These are phyloP conservation scores for Pseudoturritis turrita DNA, from an alignment of 345 rosid species.

Conservation along the genomic window DNA sequence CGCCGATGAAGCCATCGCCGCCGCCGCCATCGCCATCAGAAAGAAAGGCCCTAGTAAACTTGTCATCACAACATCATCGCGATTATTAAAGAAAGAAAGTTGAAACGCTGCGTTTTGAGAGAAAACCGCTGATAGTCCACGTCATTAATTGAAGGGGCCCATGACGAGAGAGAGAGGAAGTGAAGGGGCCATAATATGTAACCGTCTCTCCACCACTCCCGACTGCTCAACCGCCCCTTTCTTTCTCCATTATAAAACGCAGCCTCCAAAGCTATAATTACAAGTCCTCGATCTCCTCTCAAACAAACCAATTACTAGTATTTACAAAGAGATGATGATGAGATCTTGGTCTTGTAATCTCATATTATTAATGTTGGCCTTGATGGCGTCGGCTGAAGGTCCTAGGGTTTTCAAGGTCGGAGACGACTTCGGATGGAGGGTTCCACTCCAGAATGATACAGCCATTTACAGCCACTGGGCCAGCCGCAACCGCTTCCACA, in stretches of 20 bases:
- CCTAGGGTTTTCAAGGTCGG: conserved; percentile 56
- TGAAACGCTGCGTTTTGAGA: conserved; percentile 7
- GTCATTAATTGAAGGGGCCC: conserved; percentile 12
- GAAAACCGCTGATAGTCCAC: conserved; percentile 11
- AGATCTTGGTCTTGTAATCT: background rate
- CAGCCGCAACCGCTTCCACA: conserved; percentile 48
- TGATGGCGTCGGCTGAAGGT: conserved; percentile 26
- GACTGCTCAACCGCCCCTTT: conserved; percentile 7
- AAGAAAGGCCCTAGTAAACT: background rate
- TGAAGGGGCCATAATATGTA: background rate
- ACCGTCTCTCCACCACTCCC: conserved; percentile 19
- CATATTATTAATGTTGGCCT: too few species aligned
- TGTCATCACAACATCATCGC: background rate
- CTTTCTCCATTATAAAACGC: background rate
- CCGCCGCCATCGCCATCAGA: conserved; percentile 15
- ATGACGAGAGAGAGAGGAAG: conserved; percentile 4
- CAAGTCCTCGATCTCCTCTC: background rate
- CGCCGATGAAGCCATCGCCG: background rate
- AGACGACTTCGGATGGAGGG: conserved; percentile 57
- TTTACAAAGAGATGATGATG: background rate
- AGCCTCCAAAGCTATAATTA: too few species aligned
- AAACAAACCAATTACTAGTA: background rate
- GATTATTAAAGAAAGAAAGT: background rate
- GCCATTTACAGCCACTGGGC: conserved; percentile 61
- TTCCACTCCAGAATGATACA: conserved; percentile 43